Conservation (phyloP, 1,284 basidiomycete genomes). For the Cutaneotrichosporon spelunceum region DNA sequence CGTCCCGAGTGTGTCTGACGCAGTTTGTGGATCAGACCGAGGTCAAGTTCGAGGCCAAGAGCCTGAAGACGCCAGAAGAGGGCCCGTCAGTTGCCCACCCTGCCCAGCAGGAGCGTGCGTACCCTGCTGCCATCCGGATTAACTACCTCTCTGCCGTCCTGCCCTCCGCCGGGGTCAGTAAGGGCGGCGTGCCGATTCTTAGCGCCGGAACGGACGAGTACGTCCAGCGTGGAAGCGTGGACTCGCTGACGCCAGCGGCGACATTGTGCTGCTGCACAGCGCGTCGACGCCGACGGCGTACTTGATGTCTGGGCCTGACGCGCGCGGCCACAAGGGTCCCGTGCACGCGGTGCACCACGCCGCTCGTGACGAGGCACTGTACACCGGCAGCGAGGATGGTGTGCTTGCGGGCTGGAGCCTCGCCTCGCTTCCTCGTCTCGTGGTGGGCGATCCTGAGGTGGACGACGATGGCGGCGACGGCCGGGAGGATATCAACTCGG, state of each 20-base stretch:
- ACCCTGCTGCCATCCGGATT: conserved; percentile 30
- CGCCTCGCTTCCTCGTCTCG: conserved; percentile 32
- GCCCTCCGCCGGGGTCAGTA: conserved; percentile 45
- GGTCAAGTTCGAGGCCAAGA: conserved; percentile 32
- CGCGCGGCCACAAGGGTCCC: conserved; percentile 49
- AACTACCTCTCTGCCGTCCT: conserved; percentile 49
- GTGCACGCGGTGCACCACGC: conserved; percentile 50
- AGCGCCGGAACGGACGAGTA: conserved; percentile 48
- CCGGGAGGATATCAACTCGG: conserved; percentile 32
- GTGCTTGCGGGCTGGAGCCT: conserved; percentile 51
- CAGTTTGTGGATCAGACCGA: conserved; percentile 37
- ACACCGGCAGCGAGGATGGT: conserved; percentile 52
- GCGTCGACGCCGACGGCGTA: conserved; percentile 43
- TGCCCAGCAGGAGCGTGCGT: conserved; percentile 35
- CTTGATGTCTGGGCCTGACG: conserved; percentile 38
- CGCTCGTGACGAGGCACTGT: conserved; percentile 44
- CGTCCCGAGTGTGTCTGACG: neutral
- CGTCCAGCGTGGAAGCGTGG: conserved; percentile 16
- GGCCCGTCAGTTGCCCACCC: conserved; percentile 32
- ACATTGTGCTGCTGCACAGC: conserved; percentile 48
- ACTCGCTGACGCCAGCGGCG: conserved; percentile 34
- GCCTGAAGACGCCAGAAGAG: conserved; percentile 26
- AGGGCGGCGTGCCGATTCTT: conserved; percentile 37
- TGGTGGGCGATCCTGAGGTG: conserved; percentile 41
- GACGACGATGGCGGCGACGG: conserved; percentile 45